Evolutionary conservation across 2,329 filamentous ascomycete genomes (phyloP).

Genomic region (Microascus cirrosus): DNA sequence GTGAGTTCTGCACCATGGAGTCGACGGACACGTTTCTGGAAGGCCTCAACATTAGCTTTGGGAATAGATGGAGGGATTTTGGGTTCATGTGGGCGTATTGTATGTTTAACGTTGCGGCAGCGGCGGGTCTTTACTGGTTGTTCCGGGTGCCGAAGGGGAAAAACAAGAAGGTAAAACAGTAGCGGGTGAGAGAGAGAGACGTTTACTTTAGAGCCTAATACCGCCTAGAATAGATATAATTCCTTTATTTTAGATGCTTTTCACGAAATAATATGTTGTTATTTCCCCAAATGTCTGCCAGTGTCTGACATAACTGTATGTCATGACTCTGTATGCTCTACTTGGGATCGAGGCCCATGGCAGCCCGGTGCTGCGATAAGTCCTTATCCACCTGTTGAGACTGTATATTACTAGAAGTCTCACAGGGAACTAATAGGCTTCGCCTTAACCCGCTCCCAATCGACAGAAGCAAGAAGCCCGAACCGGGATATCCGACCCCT

Average conservation of each 20-base stretch:
- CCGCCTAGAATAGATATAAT: too few species aligned
- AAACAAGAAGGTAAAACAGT: conserved; percentile 16
- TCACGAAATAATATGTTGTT: too few species aligned
- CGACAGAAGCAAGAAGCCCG: conserved; percentile 44
- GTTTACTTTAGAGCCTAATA: too few species aligned
- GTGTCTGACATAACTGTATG: too few species aligned
- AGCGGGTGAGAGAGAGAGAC: not conserved
- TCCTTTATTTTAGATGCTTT: too few species aligned
- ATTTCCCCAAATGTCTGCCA: too few species aligned
- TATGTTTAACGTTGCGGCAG: conserved; percentile 36
- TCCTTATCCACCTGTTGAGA: too few species aligned
- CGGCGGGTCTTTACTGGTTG: conserved; percentile 40
- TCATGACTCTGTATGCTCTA: too few species aligned
- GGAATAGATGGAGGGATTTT: conserved; percentile 45
- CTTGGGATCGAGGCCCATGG: too few species aligned
- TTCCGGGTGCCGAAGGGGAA: conserved; percentile 24
- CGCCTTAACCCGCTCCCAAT: not conserved
- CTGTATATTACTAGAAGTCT: too few species aligned
- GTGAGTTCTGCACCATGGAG: conserved; percentile 31
- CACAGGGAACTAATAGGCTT: not conserved
- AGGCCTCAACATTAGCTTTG: conserved; percentile 30
- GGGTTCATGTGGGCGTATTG: conserved; percentile 45
- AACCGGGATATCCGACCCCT: conserved; percentile 48
- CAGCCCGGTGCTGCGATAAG: too few species aligned
- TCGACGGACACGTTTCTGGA: conserved; percentile 28